phyloP scores from a whole-genome alignment of 352 stramenopile genomes.

The Phytopythium sindhum region DNA sequence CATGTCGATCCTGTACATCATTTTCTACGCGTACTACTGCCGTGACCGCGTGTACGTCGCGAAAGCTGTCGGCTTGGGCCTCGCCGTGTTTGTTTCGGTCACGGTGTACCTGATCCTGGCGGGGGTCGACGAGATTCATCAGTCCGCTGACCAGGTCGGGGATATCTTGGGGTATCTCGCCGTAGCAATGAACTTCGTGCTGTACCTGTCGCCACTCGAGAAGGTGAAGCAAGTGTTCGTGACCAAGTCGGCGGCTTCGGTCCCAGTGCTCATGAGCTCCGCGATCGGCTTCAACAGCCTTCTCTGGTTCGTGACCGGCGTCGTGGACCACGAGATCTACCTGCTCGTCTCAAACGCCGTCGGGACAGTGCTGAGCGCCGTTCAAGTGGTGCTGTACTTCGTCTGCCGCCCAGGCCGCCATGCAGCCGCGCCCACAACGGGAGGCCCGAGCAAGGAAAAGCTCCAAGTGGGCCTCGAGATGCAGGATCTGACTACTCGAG shows the following conservation, averaged over 20 bases:
- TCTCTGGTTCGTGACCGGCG: conserved; percentile 1
- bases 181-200: conserved; percentile 12
- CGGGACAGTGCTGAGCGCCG: conserved; percentile 16
- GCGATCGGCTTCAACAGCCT: conserved; percentile 5
- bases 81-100: conserved; percentile 12
- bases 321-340: conserved; percentile 6
- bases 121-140: not conserved
- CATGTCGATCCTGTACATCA: conserved; percentile 11
- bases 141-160: conserved; percentile 14
- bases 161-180: conserved; percentile 14
- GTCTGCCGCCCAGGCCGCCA: conserved; percentile 17
- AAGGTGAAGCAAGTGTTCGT: conserved; percentile 13
- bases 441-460: not conserved
- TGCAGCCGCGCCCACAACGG: no score
- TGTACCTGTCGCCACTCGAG: conserved; percentile 16
- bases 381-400: conserved; percentile 35
- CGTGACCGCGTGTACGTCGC: conserved; percentile 13
- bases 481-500: not conserved
- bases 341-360: conserved; percentile 11
- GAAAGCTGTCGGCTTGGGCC: conserved; percentile 8
- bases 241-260: conserved; percentile 1
- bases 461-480: not conserved
- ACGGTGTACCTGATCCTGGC: conserved; percentile 13
- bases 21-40: conserved; percentile 18
- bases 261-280: conserved; percentile 5